phyloP scores from a whole-genome alignment of 108 stramenopile species.

The Nannochloropsis oceanica region DNA sequence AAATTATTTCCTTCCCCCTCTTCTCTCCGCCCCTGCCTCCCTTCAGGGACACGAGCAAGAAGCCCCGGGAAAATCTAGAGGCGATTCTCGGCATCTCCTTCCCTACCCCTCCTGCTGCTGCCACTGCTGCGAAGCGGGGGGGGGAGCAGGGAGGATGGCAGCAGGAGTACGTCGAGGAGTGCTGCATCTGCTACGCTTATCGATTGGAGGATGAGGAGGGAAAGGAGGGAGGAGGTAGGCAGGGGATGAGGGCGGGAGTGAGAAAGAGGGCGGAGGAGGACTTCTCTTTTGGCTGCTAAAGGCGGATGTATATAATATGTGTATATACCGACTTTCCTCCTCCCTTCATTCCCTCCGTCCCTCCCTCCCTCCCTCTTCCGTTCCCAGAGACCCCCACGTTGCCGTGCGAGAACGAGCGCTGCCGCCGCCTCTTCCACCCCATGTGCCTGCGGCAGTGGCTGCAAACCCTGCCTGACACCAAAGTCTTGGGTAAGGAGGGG shows the following conservation, averaged over 20 bases:
- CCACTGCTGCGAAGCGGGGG: not conserved
- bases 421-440: not conserved
- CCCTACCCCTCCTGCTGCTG: not conserved
- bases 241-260: not conserved
- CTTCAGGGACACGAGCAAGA: not conserved
- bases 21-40: not conserved
- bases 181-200: not conserved
- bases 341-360: not conserved
- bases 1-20: too few relatives aligned
- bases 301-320: too few relatives aligned
- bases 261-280: not conserved
- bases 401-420: not conserved
- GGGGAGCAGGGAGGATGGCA: not conserved
- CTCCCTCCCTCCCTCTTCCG: not conserved
- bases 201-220: not conserved
- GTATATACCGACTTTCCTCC: too few relatives aligned
- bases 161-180: not conserved
- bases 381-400: not conserved
- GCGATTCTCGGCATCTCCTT: not conserved
- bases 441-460: not conserved
- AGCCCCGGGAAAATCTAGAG: not conserved
- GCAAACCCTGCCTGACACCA: not conserved
- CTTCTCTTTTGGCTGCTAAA: too few relatives aligned
- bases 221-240: not conserved
- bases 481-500: not conserved